These are phyloP conservation scores for Grosmannia serpens DNA, from an alignment of 2,329 filamentous ascomycete genomes.

Conservation along the genomic window DNA sequence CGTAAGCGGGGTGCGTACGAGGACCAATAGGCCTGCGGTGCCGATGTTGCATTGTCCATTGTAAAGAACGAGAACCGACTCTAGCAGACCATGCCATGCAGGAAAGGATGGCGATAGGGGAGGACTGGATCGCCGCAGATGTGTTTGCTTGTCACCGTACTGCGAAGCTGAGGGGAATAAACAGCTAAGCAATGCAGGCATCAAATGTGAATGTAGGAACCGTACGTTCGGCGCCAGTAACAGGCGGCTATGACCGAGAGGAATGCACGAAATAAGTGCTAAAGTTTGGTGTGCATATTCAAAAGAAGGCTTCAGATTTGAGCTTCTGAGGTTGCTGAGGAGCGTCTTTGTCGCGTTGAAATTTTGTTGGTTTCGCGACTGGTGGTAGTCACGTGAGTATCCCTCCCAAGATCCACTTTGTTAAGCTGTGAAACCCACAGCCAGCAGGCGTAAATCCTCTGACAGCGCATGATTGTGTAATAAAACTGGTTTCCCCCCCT, in stretches of 20 bases:
- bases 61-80: constrained; percentile 7
- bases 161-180: neutral
- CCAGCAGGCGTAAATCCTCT: no score
- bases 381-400: neutral
- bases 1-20: constrained; percentile 86
- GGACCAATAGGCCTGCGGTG: constrained; percentile 77
- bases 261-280: neutral
- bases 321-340: neutral
- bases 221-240: neutral
- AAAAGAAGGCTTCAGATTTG: neutral
- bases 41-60: constrained; percentile 33
- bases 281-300: neutral
- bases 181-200: neutral
- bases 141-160: neutral
- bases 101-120: neutral
- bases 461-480: no score
- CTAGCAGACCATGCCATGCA: neutral
- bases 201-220: neutral
- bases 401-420: neutral
- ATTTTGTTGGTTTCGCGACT: neutral
- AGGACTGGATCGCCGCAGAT: neutral
- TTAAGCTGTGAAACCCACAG: no score
- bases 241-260: neutral
- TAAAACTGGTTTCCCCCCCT: no score
- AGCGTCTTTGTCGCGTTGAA: neutral